These are phyloP conservation scores for Penicillium odoratum DNA, from an alignment of 495 filamentous ascomycete species.

Conservation along the genomic window DNA sequence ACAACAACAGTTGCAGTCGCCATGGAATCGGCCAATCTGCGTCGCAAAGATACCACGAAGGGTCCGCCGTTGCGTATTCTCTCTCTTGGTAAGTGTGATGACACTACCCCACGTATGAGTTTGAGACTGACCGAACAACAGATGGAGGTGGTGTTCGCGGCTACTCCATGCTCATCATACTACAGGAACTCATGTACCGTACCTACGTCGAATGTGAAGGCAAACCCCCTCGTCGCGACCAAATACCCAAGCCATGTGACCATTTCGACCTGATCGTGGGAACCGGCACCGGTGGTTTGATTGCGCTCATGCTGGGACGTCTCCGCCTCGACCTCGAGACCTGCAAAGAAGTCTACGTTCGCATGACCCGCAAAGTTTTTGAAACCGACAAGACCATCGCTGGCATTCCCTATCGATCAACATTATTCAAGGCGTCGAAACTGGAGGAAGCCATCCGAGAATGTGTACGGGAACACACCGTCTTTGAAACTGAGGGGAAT, in stretches of 20 bases:
- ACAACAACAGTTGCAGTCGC: constrained; percentile 15
- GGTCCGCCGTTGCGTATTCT: constrained; percentile 89
- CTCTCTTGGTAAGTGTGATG: constrained; percentile 71
- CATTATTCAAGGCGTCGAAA: constrained; percentile 93
- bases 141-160: constrained; percentile 96
- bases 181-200: constrained; percentile 94
- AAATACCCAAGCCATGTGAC: constrained; percentile 96
- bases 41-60: constrained; percentile 90
- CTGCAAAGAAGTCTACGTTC: constrained; percentile 93
- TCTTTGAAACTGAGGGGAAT: constrained; percentile 80
- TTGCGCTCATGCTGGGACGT: constrained; percentile 93
- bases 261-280: constrained; percentile 97
- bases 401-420: constrained; percentile 89
- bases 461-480: constrained; percentile 82
- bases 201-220: constrained; percentile 85
- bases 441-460: constrained; percentile 92
- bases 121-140: constrained; percentile 35
- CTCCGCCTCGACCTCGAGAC: constrained; percentile 90
- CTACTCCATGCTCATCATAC: constrained; percentile 93
- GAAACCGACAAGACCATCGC: constrained; percentile 97
- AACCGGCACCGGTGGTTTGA: constrained; percentile 91
- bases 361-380: constrained; percentile 90
- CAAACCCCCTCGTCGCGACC: constrained; percentile 74
- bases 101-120: neutral
- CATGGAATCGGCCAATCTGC: constrained; percentile 43